Evolutionary conservation across 441 rosid genomes (phyloP), one percentile per base, ranked within the genome.

Genomic region (Syzygium malaccense): DNA sequence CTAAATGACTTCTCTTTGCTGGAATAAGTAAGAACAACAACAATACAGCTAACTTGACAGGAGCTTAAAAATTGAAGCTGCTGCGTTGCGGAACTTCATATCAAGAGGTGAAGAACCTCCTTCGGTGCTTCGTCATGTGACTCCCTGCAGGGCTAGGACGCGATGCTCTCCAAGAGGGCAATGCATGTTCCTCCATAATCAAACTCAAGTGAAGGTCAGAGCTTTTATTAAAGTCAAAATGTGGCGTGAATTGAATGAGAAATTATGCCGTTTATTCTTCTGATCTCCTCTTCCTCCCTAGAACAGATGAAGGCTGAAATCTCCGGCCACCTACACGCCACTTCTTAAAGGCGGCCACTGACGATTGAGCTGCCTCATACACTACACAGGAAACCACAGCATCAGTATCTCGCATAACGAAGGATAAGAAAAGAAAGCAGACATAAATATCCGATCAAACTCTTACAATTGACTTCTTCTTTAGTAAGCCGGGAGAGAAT

Each of bases 291-390:
- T 96, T 96, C 92, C 95, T 94, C 53, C 97, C 94, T 11, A 94
- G 97, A 89, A 94, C 89, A n/a, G 98, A 93, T 86, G 97, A 95
- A 91, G 92, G 93, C 87, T 93, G 95, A 87, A 95, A 92, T 90
- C 97, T 94, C 71, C 96, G 94, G 55, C 98, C 97, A 55, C 97
- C 96, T 85, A 90, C 91, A 32, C 97, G 92, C 97, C 96, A 95
- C 92, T 95, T 95, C 93, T 91, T 96, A 85, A 95, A 94, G 55
- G 94, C 94, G 66, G 90, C 88, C 95, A 95, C 92, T 19, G 97
- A 96, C 18, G 92, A 91, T 86, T 93, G 97, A 90, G 98, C 98
- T 85, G 96, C 96, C 87, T 92, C 95, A 26, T 94, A 93, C 93
- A 96, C 98, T 96, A 78, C 85, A 87, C 5, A 86, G 66, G 84